A percentile compares a stretch with the other conserved stretches of the same genome.
These are phyloP conservation scores for Fusarium devonianum DNA, from an alignment of 2,329 filamentous ascomycete species.

Conservation along the genomic window DNA sequence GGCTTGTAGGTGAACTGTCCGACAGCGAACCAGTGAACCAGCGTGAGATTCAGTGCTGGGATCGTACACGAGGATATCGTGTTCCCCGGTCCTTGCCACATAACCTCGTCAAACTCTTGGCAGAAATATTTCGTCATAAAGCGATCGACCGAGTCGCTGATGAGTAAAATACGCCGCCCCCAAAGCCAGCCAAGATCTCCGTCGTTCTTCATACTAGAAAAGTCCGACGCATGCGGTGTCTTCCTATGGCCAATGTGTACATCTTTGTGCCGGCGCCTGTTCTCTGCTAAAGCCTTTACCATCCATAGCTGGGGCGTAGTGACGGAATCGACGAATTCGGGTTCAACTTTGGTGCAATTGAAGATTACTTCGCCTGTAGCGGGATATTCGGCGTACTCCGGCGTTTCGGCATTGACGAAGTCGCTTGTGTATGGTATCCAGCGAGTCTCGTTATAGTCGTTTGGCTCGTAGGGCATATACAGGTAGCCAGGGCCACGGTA, in stretches of 20 bases:
- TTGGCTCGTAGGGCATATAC: constrained; percentile 62
- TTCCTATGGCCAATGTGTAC: not conserved
- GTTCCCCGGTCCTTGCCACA: not conserved
- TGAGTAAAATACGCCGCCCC: not conserved
- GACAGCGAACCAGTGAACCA: not conserved
- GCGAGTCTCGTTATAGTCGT: constrained; percentile 63
- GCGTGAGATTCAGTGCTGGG: not conserved
- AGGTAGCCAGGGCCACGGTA: constrained; percentile 59
- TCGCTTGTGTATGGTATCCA: constrained; percentile 2
- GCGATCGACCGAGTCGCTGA: constrained; percentile 1
- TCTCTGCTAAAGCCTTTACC: not conserved
- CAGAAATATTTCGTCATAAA: constrained; percentile 2
- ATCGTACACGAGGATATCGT: not conserved
- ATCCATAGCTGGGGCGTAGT: not conserved
- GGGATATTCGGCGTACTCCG: constrained; percentile 51
- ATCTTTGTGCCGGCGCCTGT: not conserved
- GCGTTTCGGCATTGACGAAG: constrained; percentile 67
- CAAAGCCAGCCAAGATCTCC: constrained; percentile 2
- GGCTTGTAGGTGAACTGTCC: not conserved
- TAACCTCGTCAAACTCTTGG: not conserved
- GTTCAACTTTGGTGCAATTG: constrained; percentile 63
- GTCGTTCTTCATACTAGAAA: not conserved
- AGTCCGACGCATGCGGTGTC: not conserved
- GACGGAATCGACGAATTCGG: not conserved
- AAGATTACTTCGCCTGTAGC: constrained; percentile 66